Conservation (phyloP, 495 filamentous ascomycete species). For the Xylaria sp. region DNA sequence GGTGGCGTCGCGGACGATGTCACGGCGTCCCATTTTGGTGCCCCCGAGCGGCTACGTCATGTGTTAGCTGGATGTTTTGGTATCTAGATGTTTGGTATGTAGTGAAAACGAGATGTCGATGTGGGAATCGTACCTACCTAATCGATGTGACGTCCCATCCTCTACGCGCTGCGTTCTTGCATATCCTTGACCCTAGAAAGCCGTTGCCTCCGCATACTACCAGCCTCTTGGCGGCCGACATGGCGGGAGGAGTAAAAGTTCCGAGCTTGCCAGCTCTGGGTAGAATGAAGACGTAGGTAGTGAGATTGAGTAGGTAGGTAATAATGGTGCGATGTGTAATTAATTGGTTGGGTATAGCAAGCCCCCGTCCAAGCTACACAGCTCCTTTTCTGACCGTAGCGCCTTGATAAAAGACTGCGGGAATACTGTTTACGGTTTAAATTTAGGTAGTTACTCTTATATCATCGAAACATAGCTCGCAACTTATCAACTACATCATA, state of each 20-base stretch:
- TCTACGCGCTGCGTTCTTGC: slow-evolving; percentile 79
- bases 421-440: neutral
- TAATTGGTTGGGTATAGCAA: too few relatives aligned
- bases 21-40: slow-evolving; percentile 81
- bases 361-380: too few relatives aligned
- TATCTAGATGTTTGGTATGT: neutral
- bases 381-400: too few relatives aligned
- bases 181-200: slow-evolving; percentile 94
- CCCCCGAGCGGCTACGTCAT: slow-evolving; percentile 77
- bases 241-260: slow-evolving; percentile 23
- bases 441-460: neutral
- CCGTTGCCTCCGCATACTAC: slow-evolving; percentile 94
- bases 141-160: slow-evolving; percentile 91
- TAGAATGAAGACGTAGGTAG: neutral
- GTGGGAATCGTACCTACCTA: slow-evolving; percentile 60
- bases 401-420: neutral
- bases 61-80: slow-evolving; percentile 13
- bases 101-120: neutral
- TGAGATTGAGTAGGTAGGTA: too few relatives aligned
- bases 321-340: neutral
- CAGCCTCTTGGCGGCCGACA: slow-evolving; percentile 65
- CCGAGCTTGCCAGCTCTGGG: neutral
- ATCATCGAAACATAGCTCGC: neutral
- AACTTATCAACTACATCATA: slow-evolving; percentile 27
- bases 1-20: slow-evolving; percentile 77